These are phyloP conservation scores for Coemansia sp. DNA, from an alignment of 192 early-diverging fungal genomes.

Conservation along the genomic window DNA sequence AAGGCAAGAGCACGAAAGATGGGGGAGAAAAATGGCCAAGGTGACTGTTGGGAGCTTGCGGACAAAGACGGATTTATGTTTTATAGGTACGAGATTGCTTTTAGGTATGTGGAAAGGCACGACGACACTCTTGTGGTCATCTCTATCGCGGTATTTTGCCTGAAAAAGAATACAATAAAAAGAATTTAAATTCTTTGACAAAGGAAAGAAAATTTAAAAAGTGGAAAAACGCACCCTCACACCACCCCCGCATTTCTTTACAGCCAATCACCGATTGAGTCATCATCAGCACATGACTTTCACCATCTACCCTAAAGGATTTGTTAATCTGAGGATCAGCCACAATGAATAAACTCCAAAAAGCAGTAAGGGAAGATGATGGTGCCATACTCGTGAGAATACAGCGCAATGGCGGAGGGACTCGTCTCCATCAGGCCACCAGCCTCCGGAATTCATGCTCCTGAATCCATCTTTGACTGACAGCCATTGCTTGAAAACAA, in stretches of 20 bases:
- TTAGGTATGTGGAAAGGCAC: not conserved
- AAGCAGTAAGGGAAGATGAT: too few species aligned
- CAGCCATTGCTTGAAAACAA: too few species aligned
- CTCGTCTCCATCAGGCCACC: too few species aligned
- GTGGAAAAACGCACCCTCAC: too few species aligned
- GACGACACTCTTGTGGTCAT: conserved; percentile 3
- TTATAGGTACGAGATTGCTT: not conserved
- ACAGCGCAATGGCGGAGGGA: too few species aligned
- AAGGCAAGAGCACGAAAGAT: too few species aligned
- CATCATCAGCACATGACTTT: not conserved
- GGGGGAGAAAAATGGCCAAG: not conserved
- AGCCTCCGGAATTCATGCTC: too few species aligned
- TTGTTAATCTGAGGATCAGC: too few species aligned
- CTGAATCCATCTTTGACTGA: too few species aligned
- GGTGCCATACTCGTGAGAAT: too few species aligned
- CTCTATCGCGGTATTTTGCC: not conserved
- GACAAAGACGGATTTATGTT: not conserved
- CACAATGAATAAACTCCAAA: too few species aligned
- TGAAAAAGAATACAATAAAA: conserved; percentile 4
- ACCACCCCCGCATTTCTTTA: not conserved
- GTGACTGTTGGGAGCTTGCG: not conserved
- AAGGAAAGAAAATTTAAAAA: not conserved
- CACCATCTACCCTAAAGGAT: too few species aligned
- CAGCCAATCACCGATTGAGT: not conserved
- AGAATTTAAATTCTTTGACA: not conserved